Evolutionary conservation across 768 basidiomycete species (phyloP).

Genomic region (Agrocybe praecox): DNA sequence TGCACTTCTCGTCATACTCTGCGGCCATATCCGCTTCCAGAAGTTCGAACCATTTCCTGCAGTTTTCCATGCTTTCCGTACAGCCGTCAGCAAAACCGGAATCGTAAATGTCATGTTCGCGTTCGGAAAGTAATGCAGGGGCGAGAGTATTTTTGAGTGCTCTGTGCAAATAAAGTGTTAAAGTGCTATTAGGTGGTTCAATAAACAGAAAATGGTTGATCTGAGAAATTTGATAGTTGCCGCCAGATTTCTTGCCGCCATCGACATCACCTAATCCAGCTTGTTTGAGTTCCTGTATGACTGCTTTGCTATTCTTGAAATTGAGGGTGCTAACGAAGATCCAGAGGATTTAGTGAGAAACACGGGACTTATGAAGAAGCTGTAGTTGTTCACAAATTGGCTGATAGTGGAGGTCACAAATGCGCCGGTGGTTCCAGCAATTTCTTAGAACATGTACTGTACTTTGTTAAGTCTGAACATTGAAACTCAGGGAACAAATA

Average conservation of each 20-base stretch:
- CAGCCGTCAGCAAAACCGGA: too few relatives aligned
- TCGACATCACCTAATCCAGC: constrained; percentile 24
- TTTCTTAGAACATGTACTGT: constrained; percentile 33
- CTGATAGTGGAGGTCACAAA: constrained; percentile 31
- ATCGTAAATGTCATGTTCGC: too few relatives aligned
- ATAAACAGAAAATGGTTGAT: neutral
- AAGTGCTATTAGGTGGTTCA: constrained; percentile 12
- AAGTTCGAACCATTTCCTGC: too few relatives aligned
- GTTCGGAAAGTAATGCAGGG: too few relatives aligned
- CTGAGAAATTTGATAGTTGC: constrained; percentile 13
- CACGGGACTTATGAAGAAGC: constrained; percentile 33
- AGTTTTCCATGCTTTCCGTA: too few relatives aligned
- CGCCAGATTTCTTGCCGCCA: constrained; percentile 1
- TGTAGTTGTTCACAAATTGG: constrained; percentile 34
- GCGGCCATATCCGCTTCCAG: too few relatives aligned
- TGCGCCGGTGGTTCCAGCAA: constrained; percentile 31
- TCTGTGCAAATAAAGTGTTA: constrained; percentile 32
- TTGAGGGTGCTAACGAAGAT: constrained; percentile 25
- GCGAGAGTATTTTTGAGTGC: constrained; percentile 30
- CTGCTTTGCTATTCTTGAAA: constrained; percentile 17
- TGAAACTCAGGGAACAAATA: neutral
- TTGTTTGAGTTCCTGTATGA: constrained; percentile 21
- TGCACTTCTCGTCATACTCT: too few relatives aligned
- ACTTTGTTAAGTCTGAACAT: neutral
- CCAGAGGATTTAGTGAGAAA: constrained; percentile 28